Base-by-base conservation (phyloP, 2,329 filamentous ascomycete species). In the Pseudocercospora fuligena region DNA sequence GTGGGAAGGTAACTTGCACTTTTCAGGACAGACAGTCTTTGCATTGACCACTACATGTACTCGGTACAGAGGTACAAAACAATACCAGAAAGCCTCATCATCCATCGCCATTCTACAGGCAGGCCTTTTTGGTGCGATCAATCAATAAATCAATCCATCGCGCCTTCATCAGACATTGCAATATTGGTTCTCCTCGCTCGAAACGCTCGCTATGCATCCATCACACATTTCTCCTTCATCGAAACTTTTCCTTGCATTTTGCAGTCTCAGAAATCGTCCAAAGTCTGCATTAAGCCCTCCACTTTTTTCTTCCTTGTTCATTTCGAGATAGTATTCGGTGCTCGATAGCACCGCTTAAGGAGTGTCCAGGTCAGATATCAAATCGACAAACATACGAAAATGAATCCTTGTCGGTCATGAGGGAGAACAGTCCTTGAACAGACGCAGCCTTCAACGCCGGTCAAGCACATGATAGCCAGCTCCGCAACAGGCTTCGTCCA, bases 161-260 rank as follows among this genome's bases (percentile, higher is more conserved):
- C 51, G 51, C 51, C 51, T 36, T 56, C 51, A 56, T 56, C 25
- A 56, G 51, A 56, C 51, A 56, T 56, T n/a, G 51, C 51, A 56
- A 11, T 56, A 27, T 27, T n/a, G 16, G 16, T 56, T 29, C 25
- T 19, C 51, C 12, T 27, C 27, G 21, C 23, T 25, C 5, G 16
- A 31, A 27, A n/a, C 27, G 51, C 51, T 29, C 27, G 23, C 51
- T 56, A 33, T 56, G 51, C 51, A 56, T 56, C 51, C 47, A 21
- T 51, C 47, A 23, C 47, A 27, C 19, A 51, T 27, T 25, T 25
- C 23, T 25, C 47, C 47, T 23, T 51, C 21, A 6, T 51, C 40
- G 40, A 43, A n/a, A 43, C 40, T 8, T 25, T 51, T 16, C 25
- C 21, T 51, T 25, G 21, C 47, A 23, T 21, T 19, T 12, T 51